Conservation (phyloP, 2,329 filamentous ascomycete genomes). For the Penicillium nordicum region DNA sequence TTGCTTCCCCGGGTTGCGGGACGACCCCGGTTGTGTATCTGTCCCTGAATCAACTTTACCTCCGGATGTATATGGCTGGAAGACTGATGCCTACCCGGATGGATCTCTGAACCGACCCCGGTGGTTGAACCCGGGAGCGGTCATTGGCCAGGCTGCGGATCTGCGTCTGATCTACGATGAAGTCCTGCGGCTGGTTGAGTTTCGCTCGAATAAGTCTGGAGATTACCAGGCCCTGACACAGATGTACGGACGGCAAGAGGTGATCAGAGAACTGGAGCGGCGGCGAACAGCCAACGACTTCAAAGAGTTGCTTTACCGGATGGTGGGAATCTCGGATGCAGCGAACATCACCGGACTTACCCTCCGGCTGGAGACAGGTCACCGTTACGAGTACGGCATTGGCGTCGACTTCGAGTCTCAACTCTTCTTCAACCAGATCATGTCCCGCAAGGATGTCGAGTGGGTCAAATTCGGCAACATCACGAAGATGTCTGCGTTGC, state of each 20-base stretch:
- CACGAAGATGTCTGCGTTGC: conserved; percentile 33
- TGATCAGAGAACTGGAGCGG: conserved; percentile 45
- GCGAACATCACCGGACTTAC: conserved; percentile 37
- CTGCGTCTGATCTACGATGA: conserved; percentile 47
- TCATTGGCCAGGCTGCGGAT: conserved; percentile 52
- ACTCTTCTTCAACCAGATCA: conserved; percentile 48
- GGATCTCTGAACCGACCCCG: conserved; percentile 44
- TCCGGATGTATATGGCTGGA: conserved; percentile 47
- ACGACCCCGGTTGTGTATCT: conserved; percentile 51
- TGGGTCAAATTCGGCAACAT: conserved; percentile 42
- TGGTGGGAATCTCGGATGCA: conserved; percentile 38
- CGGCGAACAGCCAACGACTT: conserved; percentile 32
- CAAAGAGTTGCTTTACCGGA: conserved; percentile 39
- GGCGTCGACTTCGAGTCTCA: conserved; percentile 52
- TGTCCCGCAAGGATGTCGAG: conserved; percentile 40
- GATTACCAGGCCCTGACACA: conserved; percentile 51
- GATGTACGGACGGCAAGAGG: conserved; percentile 54
- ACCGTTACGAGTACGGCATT: conserved; percentile 50
- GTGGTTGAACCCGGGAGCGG: conserved; percentile 48
- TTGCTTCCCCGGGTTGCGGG: conserved; percentile 45
- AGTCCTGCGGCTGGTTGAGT: conserved; percentile 39
- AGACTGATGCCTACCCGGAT: conserved; percentile 41
- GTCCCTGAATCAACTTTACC: conserved; percentile 53
- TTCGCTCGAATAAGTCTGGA: conserved; percentile 29
- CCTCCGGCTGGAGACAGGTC: conserved; percentile 34